phyloP scores from a whole-genome alignment of 768 basidiomycete genomes.

The Leccinellum rugosiceps region DNA sequence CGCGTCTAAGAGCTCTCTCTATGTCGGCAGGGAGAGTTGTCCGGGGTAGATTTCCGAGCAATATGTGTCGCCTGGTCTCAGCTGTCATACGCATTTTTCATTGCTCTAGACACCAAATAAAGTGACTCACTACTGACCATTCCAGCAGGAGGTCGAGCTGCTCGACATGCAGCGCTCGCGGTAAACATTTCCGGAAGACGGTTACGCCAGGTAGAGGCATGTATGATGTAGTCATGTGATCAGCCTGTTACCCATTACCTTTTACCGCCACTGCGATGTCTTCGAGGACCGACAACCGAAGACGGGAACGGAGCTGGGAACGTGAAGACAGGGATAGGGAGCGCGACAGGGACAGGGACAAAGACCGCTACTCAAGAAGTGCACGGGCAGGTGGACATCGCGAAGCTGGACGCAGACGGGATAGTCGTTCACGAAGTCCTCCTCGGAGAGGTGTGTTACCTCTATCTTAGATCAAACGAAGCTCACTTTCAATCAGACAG shows the following conservation, averaged over 20 bases:
- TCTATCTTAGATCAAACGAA: background rate
- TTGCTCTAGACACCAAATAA: background rate
- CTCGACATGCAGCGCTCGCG: slow-evolving; percentile 21
- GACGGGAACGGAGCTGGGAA: slow-evolving; percentile 66
- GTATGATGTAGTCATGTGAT: slow-evolving; percentile 27
- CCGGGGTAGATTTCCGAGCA: slow-evolving; percentile 47
- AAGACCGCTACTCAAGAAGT: slow-evolving; percentile 43
- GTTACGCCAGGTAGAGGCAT: background rate
- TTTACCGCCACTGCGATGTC: slow-evolving; percentile 50
- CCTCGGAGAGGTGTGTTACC: slow-evolving; percentile 31
- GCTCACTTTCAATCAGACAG: slow-evolving; percentile 31
- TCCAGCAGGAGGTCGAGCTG: slow-evolving; percentile 8
- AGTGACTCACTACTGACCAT: slow-evolving; percentile 13
- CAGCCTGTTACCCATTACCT: slow-evolving; percentile 3
- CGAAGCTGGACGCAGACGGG: slow-evolving; percentile 33
- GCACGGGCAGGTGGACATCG: slow-evolving; percentile 32
- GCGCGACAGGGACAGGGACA: slow-evolving; percentile 33
- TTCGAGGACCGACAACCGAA: slow-evolving; percentile 51
- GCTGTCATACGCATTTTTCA: slow-evolving; percentile 9
- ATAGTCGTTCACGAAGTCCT: slow-evolving; percentile 40
- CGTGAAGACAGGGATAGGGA: slow-evolving; percentile 34
- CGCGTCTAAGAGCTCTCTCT: slow-evolving; percentile 39
- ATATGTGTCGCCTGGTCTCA: slow-evolving; percentile 39
- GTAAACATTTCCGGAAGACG: slow-evolving; percentile 14
- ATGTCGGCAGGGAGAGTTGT: slow-evolving; percentile 57